Base-by-base conservation (phyloP, 805 yeast genomes). In the Wickerhamomyces chaumierensis region DNA sequence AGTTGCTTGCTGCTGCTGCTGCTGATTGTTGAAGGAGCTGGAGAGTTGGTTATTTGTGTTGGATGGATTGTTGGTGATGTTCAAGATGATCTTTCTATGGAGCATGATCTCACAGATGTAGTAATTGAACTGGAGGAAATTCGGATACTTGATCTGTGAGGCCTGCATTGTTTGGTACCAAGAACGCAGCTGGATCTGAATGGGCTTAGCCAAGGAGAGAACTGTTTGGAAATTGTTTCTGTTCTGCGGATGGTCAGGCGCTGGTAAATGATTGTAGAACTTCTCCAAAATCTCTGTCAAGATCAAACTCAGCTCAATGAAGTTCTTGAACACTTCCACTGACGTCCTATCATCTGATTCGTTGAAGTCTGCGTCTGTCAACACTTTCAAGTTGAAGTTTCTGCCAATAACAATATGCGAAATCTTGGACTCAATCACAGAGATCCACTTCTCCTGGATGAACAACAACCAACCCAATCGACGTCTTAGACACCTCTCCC, bases 401-500 rank as follows among this genome's bases (percentile, higher is more conserved):
- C 69, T 61, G 3, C 78, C 80, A 40, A 75, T 66, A 17, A 77
- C 72, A 28, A 81, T 69, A 57, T 86, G 95, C 1, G 95, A 80
- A 2, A 95, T 94, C 33, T 96, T 66, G 0, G 88, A 75, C 52
- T 85, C 94, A 38, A 77, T 74, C 36, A 88, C 61, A 2, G 95
- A 66, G 9, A 81, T 69, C 97, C 97, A 90, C 55, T 88, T 86
- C 52, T 87, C 96, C 57, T 87, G 94, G 37, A 82, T 66, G 67
- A 76, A 90, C 2, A 87, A 92, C 0, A 96, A 96, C 97, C 98
- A 90, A 1, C 96, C 95, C 36, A 90, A 61, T 42, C 97, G 67
- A 48, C 85, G 73, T 38, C 98, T 68, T 36, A 90, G 61, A 5
- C 94, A 94, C 37, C 94, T 68, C 54, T 90, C 98, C 97, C 97